Percentiles rank a stretch among this genome's conserved stretches.
Evolutionary conservation across 2,329 filamentous ascomycete genomes (phyloP).

Genomic region (Penicillium sp.): DNA sequence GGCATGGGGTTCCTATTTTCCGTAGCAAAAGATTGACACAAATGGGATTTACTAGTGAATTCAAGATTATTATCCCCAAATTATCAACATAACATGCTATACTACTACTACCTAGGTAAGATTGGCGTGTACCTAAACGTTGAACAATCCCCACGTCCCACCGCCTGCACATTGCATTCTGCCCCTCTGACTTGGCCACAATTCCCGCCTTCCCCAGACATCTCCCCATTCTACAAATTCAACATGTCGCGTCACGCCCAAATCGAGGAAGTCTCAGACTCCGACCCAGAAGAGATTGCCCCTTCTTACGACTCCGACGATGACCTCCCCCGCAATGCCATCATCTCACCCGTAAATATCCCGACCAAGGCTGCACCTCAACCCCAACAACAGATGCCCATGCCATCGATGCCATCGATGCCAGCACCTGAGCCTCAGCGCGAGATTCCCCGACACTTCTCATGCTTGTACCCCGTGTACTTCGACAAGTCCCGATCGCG

Average conservation of each 20-base stretch:
- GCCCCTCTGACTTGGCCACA: conserved; percentile 16
- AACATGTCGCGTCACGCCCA: conserved; percentile 65
- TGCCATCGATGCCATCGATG: conserved; percentile 15
- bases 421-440: conserved; percentile 38
- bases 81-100: not conserved
- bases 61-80: not conserved
- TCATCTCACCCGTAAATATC: conserved; percentile 33
- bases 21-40: not conserved
- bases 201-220: conserved; percentile 15
- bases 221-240: conserved; percentile 1
- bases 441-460: conserved; percentile 62
- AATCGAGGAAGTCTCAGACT: conserved; percentile 88
- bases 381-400: conserved; percentile 8
- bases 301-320: conserved; percentile 52
- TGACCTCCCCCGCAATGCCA: conserved; percentile 32
- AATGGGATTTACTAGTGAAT: not conserved
- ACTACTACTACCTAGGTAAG: too few species aligned
- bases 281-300: conserved; percentile 81
- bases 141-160: conserved; percentile 3
- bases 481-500: conserved; percentile 64
- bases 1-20: not conserved
- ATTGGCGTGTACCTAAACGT: not conserved
- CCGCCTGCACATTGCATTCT: conserved; percentile 13
- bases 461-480: conserved; percentile 91
- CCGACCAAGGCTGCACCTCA: conserved; percentile 9